phyloP scores from a whole-genome alignment of 805 yeast genomes.

The Hanseniaspora thailandica region DNA sequence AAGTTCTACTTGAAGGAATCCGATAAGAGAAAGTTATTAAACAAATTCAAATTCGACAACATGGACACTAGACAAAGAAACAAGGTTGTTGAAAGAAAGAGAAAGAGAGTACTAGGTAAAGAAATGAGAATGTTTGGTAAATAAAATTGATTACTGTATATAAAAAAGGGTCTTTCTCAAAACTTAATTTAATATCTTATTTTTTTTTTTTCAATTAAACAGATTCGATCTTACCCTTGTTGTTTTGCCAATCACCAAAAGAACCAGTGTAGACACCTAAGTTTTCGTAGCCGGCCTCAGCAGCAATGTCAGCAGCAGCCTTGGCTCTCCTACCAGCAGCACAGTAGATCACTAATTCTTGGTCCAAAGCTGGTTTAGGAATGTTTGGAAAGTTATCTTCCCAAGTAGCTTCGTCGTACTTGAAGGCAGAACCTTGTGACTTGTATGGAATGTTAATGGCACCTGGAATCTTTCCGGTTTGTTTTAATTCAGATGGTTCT shows the following conservation, averaged over 20 bases:
- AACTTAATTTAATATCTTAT: no score
- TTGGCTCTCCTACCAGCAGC: conserved; percentile 84
- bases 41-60: conserved; percentile 63
- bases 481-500: conserved; percentile 66
- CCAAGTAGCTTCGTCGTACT: conserved; percentile 67
- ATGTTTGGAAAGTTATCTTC: conserved; percentile 64
- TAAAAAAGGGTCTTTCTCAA: no score
- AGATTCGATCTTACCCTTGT: conserved; percentile 16
- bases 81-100: conserved; percentile 75
- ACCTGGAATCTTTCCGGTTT: conserved; percentile 66
- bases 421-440: conserved; percentile 84
- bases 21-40: conserved; percentile 62
- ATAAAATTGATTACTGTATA: conserved; percentile 2
- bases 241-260: conserved; percentile 65
- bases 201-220: no score
- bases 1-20: conserved; percentile 53
- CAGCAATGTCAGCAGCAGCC: conserved; percentile 84
- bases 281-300: conserved; percentile 73
- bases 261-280: conserved; percentile 83
- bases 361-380: conserved; percentile 57
- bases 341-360: conserved; percentile 80
- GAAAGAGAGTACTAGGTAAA: conserved; percentile 72
- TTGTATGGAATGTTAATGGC: conserved; percentile 83
- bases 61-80: conserved; percentile 65
- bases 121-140: conserved; percentile 49